Evolutionary conservation across 345 rosid genomes (phyloP).

Genomic region (Camelina neglecta): DNA sequence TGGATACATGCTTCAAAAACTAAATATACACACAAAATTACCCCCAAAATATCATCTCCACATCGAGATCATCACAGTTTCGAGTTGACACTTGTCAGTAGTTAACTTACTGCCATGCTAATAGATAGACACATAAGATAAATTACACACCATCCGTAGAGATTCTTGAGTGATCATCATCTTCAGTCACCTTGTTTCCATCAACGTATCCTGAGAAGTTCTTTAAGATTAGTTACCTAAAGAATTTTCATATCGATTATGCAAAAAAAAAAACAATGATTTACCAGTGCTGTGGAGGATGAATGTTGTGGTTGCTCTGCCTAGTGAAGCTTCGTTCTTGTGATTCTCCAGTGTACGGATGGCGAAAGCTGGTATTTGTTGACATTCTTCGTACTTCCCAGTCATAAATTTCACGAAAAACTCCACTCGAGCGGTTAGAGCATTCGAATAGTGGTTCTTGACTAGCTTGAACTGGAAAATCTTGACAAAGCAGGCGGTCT

Average conservation of each 20-base stretch:
- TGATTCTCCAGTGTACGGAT: conserved; percentile 22
- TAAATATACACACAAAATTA: conserved; percentile 10
- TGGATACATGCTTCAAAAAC: conserved; percentile 12
- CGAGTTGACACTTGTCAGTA: neutral
- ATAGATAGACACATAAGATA: neutral
- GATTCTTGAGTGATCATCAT: neutral
- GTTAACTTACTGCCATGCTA: neutral
- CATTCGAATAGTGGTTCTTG: conserved; percentile 7
- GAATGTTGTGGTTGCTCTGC: conserved; percentile 23
- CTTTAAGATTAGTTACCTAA: neutral
- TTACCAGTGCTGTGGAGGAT: conserved; percentile 34
- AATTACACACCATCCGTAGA: neutral
- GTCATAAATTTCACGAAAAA: neutral
- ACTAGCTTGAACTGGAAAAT: conserved; percentile 15
- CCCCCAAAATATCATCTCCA: conserved; percentile 10
- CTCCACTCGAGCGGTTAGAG: conserved; percentile 18
- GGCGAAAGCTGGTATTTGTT: neutral
- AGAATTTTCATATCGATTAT: neutral
- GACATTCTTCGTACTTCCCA: neutral
- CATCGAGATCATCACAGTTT: conserved; percentile 5
- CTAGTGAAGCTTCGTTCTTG: conserved; percentile 6
- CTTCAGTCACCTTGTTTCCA: conserved; percentile 24
- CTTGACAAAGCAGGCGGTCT: conserved; percentile 13
- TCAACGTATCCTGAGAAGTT: neutral
- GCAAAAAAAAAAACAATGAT: neutral